These are phyloP conservation scores for Sporothrix mexicana DNA, from an alignment of 2,329 filamentous ascomycete species.

Conservation along the genomic window DNA sequence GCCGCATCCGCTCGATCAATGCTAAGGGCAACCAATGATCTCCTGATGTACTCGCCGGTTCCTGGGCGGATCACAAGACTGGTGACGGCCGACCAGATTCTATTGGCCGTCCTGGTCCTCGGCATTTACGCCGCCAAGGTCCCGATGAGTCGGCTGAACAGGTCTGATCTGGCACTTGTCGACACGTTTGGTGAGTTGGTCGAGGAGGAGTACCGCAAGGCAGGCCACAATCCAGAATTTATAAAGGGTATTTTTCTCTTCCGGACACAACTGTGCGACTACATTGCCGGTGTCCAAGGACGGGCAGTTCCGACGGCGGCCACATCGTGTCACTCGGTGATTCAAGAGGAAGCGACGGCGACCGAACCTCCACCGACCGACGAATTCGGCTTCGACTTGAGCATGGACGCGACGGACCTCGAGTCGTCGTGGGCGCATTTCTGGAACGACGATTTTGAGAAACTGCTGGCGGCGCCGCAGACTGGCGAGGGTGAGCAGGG, in stretches of 20 bases:
- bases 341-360: background rate
- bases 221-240: conserved; percentile 18
- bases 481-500: background rate
- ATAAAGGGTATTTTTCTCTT: background rate
- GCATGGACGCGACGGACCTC: conserved; percentile 5
- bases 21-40: conserved; percentile 29
- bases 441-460: conserved; percentile 34
- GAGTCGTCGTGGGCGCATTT: conserved; percentile 34
- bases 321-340: background rate
- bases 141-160: conserved; percentile 29
- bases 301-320: too few relatives aligned
- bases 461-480: background rate
- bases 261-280: conserved; percentile 22
- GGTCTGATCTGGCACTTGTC: conserved; percentile 26
- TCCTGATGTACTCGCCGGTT: conserved; percentile 27
- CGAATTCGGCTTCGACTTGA: conserved; percentile 13
- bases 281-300: background rate
- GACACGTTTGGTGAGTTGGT: conserved; percentile 28
- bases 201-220: conserved; percentile 13
- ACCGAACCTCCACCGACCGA: background rate
- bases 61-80: background rate
- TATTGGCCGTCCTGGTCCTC: conserved; percentile 30
- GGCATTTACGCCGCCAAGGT: conserved; percentile 33
- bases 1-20: conserved; percentile 29
- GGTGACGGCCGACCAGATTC: conserved; percentile 31